Percentiles rank a stretch among this genome's conserved stretches.
Evolutionary conservation across 164 flowering plant genomes (phyloP).

Genomic region (Tinospora cordifolia): DNA sequence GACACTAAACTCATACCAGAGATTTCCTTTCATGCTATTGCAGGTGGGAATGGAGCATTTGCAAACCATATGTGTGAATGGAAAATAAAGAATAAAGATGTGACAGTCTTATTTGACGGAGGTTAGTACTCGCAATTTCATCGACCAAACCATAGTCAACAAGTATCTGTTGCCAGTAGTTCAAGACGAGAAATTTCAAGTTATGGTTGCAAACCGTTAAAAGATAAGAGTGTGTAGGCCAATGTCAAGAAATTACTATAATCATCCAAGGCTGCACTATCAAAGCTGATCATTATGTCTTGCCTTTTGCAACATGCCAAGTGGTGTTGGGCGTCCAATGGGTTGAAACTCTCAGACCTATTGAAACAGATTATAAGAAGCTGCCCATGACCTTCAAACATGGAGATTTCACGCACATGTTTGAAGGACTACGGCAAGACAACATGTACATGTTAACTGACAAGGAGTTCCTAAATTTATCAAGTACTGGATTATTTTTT

Average conservation of each 20-base stretch:
- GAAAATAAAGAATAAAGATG: conserved; percentile 7
- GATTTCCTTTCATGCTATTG: conserved; percentile 17
- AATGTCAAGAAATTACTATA: conserved; percentile 2
- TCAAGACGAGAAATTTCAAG: conserved; percentile 3
- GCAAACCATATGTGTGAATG: conserved; percentile 11
- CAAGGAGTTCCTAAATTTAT: neutral
- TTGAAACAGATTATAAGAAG: conserved; percentile 9
- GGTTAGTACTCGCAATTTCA: conserved; percentile 22
- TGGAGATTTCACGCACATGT: conserved; percentile 1
- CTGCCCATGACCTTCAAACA: conserved; percentile 6
- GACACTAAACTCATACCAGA: conserved; percentile 9
- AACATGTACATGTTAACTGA: neutral
- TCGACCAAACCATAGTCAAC: conserved; percentile 9
- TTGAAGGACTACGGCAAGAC: conserved; percentile 9
- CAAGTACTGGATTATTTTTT: conserved; percentile 5
- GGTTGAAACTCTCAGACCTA: conserved; percentile 14
- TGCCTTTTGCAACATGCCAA: conserved; percentile 17
- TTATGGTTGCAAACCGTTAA: conserved; percentile 14
- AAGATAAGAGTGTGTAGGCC: conserved; percentile 6
- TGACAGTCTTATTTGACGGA: conserved; percentile 15
- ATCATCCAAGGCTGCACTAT: conserved; percentile 6
- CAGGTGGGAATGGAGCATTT: conserved; percentile 1
- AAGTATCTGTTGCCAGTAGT: conserved; percentile 5
- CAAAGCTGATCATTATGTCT: neutral
- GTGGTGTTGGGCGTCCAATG: conserved; percentile 19